Evolutionary conservation across 495 filamentous ascomycete species (phyloP).

Genomic region (Hypoxylon perforatum): DNA sequence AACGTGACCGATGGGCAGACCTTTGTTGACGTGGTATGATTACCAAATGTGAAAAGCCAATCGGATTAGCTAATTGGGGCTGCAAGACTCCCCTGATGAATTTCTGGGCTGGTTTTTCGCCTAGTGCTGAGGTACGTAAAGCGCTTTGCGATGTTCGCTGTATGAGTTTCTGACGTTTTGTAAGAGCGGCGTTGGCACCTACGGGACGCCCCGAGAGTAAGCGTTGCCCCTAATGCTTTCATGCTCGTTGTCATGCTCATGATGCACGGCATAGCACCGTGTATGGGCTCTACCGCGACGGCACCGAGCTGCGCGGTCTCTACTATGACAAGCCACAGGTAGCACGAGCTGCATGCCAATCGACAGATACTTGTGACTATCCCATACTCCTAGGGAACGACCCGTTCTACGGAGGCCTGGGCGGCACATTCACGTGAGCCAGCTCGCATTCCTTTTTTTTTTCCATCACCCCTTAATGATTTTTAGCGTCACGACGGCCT

Average conservation of each 20-base stretch:
- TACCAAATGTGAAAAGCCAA: too few species aligned
- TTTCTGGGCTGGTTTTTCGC: constrained; percentile 43
- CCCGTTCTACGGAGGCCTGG: constrained; percentile 39
- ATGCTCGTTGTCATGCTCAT: background rate
- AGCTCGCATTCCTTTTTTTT: background rate
- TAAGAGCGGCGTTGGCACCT: constrained; percentile 40
- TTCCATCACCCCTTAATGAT: background rate
- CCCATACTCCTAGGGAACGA: constrained; percentile 44
- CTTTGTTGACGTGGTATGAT: constrained; percentile 39
- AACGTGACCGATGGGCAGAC: constrained; percentile 43
- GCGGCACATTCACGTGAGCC: constrained; percentile 40
- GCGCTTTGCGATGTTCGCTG: background rate
- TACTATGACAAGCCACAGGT: constrained; percentile 44
- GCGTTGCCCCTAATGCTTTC: background rate
- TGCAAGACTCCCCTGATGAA: constrained; percentile 37
- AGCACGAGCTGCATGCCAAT: constrained; percentile 40
- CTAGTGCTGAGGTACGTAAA: constrained; percentile 34
- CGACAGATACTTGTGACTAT: constrained; percentile 42
- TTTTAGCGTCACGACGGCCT: constrained; percentile 33
- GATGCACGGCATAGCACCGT: constrained; percentile 28
- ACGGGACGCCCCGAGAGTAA: constrained; percentile 37
- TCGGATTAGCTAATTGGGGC: too few species aligned
- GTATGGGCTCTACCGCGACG: constrained; percentile 41
- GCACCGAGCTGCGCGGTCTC: constrained; percentile 40
- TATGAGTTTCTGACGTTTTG: constrained; percentile 18